Conservation (phyloP, 2,329 filamentous ascomycete species). For the Botrytis byssoidea region DNA sequence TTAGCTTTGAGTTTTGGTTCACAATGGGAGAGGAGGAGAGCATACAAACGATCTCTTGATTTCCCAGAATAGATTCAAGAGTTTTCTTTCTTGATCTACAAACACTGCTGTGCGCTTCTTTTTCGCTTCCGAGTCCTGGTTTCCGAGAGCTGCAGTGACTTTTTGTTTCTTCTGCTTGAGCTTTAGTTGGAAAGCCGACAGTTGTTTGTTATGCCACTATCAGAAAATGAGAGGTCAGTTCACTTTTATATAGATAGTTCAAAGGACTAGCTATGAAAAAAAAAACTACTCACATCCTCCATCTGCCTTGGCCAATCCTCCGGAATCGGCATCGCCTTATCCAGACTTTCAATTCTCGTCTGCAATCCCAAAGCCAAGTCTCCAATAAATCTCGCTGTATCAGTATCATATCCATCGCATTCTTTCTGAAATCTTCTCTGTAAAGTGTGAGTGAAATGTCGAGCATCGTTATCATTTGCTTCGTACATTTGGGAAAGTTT, state of each 20-base stretch:
- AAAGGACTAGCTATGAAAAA: neutral
- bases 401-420: neutral
- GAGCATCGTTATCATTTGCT: neutral
- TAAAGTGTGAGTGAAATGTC: neutral
- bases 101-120: neutral
- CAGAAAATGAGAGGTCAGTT: neutral
- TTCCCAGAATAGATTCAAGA: conserved; percentile 10
- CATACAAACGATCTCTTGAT: conserved; percentile 1
- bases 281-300: neutral
- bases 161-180: neutral
- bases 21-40: neutral
- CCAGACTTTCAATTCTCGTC: neutral
- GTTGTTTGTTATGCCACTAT: conserved; percentile 6
- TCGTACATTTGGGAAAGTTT: neutral
- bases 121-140: neutral
- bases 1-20: neutral
- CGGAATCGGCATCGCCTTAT: neutral
- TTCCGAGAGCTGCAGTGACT: neutral
- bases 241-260: rapidly evolving
- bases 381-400: neutral
- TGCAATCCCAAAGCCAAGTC: neutral
- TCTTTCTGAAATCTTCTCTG: neutral
- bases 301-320: conserved; percentile 1
- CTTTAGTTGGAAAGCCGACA: neutral
- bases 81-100: neutral